Evolutionary conservation across 2,329 filamentous ascomycete species (phyloP).

Genomic region (Monosporascus cannonballus): DNA sequence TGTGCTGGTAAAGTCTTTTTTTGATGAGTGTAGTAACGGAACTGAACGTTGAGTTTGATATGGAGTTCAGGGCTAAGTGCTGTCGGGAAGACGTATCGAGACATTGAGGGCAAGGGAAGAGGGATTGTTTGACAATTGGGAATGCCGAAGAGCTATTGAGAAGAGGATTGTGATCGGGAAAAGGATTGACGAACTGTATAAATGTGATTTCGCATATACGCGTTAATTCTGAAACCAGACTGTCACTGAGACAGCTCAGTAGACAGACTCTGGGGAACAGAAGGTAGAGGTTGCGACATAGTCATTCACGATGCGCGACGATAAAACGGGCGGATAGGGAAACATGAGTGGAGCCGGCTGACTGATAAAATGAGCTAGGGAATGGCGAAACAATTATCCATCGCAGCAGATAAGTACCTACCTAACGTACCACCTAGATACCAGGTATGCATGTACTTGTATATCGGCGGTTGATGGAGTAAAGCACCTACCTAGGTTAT

Average conservation of each 20-base stretch:
- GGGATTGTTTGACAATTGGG: conserved; percentile 7
- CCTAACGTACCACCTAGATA: not conserved
- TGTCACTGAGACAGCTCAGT: not conserved
- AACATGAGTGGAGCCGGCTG: not conserved
- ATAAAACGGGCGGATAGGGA: too few relatives aligned
- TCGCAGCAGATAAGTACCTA: not conserved
- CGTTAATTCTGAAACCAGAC: not conserved
- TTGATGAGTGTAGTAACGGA: not conserved
- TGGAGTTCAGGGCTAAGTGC: not conserved
- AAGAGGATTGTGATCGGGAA: conserved; percentile 16
- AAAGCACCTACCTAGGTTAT: too few relatives aligned
- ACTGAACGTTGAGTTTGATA: not conserved
- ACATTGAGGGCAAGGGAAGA: conserved; percentile 1
- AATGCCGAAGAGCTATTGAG: conserved; percentile 12
- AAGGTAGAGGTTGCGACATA: not conserved
- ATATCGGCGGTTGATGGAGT: too few relatives aligned
- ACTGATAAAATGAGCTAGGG: not conserved
- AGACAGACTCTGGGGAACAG: not conserved
- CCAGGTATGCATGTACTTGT: not conserved
- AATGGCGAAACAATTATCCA: not conserved
- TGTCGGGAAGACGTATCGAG: not conserved
- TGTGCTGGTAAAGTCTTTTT: not conserved
- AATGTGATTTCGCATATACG: not conserved
- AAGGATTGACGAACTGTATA: conserved; percentile 29
- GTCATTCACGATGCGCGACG: not conserved